These are phyloP conservation scores for Leishmania major DNA, from an alignment of 208 protist species.

Conservation along the genomic window DNA sequence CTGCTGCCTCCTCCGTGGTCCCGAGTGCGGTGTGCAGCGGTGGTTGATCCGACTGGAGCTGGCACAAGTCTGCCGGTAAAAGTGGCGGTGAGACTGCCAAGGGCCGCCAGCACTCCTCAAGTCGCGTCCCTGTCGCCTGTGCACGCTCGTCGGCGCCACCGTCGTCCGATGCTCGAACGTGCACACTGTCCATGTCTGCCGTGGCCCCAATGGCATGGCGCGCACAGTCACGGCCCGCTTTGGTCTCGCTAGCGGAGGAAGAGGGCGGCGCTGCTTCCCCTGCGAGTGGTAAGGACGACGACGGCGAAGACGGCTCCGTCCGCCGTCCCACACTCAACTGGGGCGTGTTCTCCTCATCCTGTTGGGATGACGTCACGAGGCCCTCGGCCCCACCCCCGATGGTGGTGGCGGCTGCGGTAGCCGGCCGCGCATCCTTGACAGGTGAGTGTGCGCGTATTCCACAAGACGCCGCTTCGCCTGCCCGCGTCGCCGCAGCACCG, in stretches of 20 bases:
- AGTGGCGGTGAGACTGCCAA: slow-evolving; percentile 21
- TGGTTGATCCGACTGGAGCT: background rate
- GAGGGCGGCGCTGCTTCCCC: background rate
- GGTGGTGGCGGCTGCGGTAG: background rate
- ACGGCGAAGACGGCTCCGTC: background rate
- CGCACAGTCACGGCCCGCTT: background rate
- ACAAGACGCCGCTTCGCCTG: background rate
- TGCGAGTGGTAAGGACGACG: background rate
- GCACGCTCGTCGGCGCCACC: background rate
- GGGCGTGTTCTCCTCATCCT: background rate
- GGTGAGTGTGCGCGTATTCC: background rate
- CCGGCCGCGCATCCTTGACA: background rate
- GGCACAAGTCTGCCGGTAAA: slow-evolving; percentile 12
- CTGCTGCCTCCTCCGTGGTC: background rate
- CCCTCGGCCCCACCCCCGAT: background rate
- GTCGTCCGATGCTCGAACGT: background rate
- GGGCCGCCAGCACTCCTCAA: slow-evolving; percentile 27
- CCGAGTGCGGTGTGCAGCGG: slow-evolving; percentile 2
- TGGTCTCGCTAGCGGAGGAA: background rate
- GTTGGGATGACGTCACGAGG: background rate
- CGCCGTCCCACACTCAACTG: slow-evolving; percentile 7
- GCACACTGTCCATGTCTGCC: background rate
- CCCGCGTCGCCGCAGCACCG: background rate
- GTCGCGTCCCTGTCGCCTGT: background rate
- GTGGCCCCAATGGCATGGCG: background rate